Percentiles rank a stretch among this genome's conserved stretches.
phyloP scores from a whole-genome alignment of 2,329 filamentous ascomycete species.

The Colletotrichum higginsianum region DNA sequence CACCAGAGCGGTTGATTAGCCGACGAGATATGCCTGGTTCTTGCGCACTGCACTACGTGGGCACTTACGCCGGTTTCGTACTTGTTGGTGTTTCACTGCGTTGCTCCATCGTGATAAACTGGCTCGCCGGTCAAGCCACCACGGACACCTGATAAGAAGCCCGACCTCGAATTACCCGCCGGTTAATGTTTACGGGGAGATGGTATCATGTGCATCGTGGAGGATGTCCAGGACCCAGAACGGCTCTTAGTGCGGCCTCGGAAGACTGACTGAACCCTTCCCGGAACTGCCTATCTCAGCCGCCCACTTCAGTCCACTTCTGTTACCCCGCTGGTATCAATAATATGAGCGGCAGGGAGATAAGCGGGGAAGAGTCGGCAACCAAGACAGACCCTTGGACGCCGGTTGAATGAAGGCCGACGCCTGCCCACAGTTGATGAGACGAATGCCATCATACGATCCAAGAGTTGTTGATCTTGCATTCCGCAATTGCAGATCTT shows the following conservation, averaged over 20 bases:
- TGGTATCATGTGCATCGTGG: too few species aligned
- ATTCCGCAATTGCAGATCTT: background rate
- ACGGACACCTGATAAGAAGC: background rate
- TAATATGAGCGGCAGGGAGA: background rate
- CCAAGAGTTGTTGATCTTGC: background rate
- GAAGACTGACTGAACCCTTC: background rate
- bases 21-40: background rate
- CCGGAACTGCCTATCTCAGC: conserved; percentile 10
- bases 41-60: background rate
- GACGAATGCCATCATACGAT: background rate
- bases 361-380: conserved; percentile 6
- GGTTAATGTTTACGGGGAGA: too few species aligned
- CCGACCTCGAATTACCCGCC: background rate
- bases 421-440: background rate
- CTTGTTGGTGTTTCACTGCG: background rate
- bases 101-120: background rate
- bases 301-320: background rate
- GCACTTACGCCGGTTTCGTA: conserved; percentile 15
- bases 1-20: background rate
- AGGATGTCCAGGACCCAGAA: too few species aligned
- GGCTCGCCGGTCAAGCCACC: background rate
- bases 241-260: background rate
- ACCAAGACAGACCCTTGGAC: background rate
- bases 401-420: conserved; percentile 8
- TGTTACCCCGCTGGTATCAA: conserved; percentile 2